Base-by-base conservation (phyloP, 176 grass and related monocot species). In the Elaeis guineensis region DNA sequence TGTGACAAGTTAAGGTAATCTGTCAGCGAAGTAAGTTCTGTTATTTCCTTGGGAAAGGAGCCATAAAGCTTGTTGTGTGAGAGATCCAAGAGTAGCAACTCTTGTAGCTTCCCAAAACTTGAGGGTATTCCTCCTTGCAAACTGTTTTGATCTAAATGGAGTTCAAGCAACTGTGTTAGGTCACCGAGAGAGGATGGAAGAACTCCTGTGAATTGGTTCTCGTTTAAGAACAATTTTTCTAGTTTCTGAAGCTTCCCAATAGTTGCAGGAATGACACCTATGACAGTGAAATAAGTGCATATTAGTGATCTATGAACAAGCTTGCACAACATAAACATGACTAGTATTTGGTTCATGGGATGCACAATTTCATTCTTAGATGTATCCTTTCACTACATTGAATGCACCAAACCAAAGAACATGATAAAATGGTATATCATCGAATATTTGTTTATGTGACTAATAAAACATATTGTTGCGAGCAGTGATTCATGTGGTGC, bases 141-240 rank as follows among this genome's bases (percentile, higher is more conserved):
- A 20, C 16, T 9, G 49, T 81, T 86, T 19, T 44, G 28, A 0
- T 39, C 56, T 6, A 80, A 25, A 3, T 2, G 0, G 16, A 81
- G 22, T 0, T 0, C 2, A 3, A 7, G 53, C 50, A 86, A 28
- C 18, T 48, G 20, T 16, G 83, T 74, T 39, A 86, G 69, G 64
- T 86, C 81, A 19, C 83, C 83, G 2, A 74, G 48, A 3, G 77
- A 67, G 1, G 44, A 12, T 1, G 78, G 78, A 73, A 78, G 73
- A 25, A 18, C 8, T 55, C 74, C 78, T 11, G 73, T 66, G 1
- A 86, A 17, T 0, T 2, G 19, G 35, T 86, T 81, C 7, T 1
- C 0, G 0, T 56, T 0, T 4, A 81, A 53, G 4, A 1, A 18
- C 11, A 81, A 16, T 1, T 0, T 0, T 0, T 32, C 17, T 17